Percentiles rank a stretch among this genome's conserved stretches.
phyloP scores from a whole-genome alignment of 208 protist genomes.

The Leishmania amazonensis region DNA sequence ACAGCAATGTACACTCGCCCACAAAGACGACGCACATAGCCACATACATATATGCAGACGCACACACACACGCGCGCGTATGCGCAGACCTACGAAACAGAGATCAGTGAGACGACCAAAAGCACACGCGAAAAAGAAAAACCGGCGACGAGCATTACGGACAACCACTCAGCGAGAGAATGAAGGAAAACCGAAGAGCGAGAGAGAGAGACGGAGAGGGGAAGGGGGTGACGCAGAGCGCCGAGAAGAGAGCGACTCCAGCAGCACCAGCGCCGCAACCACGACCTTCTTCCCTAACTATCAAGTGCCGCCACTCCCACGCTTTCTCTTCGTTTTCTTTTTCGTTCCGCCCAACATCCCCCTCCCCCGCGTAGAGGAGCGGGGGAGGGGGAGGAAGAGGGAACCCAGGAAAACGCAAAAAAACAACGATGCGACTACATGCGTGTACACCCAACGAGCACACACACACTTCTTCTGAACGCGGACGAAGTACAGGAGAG shows the following conservation, averaged over 20 bases:
- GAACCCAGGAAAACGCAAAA: neutral
- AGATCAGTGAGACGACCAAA: neutral
- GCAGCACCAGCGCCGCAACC: neutral
- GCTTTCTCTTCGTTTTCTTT: neutral
- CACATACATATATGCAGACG: neutral
- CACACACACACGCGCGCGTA: neutral
- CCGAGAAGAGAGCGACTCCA: neutral
- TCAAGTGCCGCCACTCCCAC: neutral
- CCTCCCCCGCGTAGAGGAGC: neutral
- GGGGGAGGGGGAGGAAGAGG: neutral
- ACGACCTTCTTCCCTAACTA: neutral
- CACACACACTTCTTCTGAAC: conserved; percentile 1
- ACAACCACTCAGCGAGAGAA: neutral
- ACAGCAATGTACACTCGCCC: neutral
- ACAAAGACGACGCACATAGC: neutral
- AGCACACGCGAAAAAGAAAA: neutral
- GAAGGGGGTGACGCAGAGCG: neutral
- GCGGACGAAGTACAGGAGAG: neutral
- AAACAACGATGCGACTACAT: neutral
- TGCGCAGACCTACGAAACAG: neutral
- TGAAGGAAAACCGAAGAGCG: neutral
- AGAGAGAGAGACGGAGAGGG: neutral
- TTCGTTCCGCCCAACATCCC: neutral
- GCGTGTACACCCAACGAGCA: neutral
- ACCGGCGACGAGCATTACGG: neutral